phyloP scores from a whole-genome alignment of 1,284 basidiomycete genomes.

The Rhodotorula sp. region DNA sequence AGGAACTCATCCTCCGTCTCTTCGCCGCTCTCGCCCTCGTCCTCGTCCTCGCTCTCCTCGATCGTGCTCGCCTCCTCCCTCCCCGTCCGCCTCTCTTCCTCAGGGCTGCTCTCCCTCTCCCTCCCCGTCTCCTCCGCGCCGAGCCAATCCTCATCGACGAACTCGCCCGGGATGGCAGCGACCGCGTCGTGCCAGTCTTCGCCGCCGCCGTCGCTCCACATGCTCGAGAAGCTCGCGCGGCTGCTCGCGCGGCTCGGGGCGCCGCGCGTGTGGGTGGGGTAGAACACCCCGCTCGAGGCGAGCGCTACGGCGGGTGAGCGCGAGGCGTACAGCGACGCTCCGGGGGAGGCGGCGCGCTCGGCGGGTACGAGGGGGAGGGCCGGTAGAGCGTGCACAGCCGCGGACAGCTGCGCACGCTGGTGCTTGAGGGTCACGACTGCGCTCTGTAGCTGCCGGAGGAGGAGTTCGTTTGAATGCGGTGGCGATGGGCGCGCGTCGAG shows the following conservation, averaged over 20 bases:
- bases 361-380: background rate
- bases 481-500: background rate
- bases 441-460: constrained; percentile 11
- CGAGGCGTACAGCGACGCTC: background rate
- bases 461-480: background rate
- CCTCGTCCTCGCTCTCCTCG: constrained; percentile 46
- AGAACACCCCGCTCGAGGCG: constrained; percentile 8
- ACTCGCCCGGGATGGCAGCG: constrained; percentile 31
- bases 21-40: constrained; percentile 18
- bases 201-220: constrained; percentile 18
- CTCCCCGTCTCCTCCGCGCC: constrained; percentile 24
- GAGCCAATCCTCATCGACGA: constrained; percentile 38
- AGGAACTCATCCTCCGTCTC: constrained; percentile 36
- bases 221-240: constrained; percentile 24
- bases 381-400: constrained; percentile 13
- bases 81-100: background rate
- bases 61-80: constrained; percentile 25
- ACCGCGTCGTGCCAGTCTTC: constrained; percentile 23
- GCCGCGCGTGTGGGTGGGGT: constrained; percentile 14
- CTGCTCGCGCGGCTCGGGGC: constrained; percentile 18
- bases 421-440: constrained; percentile 20
- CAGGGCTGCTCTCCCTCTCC: background rate
- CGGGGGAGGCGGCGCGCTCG: background rate
- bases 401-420: constrained; percentile 13
- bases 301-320: constrained; percentile 15